Base-by-base conservation (phyloP, 2,329 filamentous ascomycete species). In the Rutstroemia sp. region DNA sequence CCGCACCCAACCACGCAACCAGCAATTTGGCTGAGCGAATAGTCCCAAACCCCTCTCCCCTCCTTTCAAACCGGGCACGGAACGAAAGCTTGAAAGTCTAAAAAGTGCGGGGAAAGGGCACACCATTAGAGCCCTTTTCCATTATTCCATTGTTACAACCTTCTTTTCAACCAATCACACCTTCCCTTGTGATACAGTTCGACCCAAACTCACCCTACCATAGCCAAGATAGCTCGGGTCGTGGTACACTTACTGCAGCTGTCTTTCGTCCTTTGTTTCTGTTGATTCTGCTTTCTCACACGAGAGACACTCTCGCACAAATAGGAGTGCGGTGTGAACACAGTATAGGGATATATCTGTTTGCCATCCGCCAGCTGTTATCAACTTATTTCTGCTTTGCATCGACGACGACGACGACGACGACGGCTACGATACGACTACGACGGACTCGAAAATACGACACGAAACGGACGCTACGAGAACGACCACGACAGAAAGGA, bases 381-480 rank as follows among this genome's bases (percentile, higher is more conserved):
- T 50, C 38, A 44, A 48, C 19, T 48, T 41, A 47, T 49, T 46
- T 56, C 60, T 56, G 42, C 57, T 58, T 57, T 57, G 54, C 54
- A 57, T 51, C 50, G 27, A 47, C 44, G 50, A 54, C 17, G 44
- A 27, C 44, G 2, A 25, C 17, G 21, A 25, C 23, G 3, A 46
- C 14, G 19, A 23, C 19, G 19, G 19, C 19, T 19, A 19, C 19
- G 19, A 19, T 19, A 27, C 44, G 7, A 25, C 17, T 12, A 25
- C 23, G 3, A 46, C 10, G n/a, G 25, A 9, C 19, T 23, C 41
- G n/a, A 44, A 44, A 16, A 9, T 17, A 44, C 41, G 3, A 1
- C 16, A 44, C 8, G 41, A 3, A 9, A 19, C 41, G 2, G 6
- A 46, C 51, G 21, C 30, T 12, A 30, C 38, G 49, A 44, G 21